These are phyloP conservation scores for Maudiozyma pseudohumilis DNA, from an alignment of 805 yeast genomes.

Conservation along the genomic window DNA sequence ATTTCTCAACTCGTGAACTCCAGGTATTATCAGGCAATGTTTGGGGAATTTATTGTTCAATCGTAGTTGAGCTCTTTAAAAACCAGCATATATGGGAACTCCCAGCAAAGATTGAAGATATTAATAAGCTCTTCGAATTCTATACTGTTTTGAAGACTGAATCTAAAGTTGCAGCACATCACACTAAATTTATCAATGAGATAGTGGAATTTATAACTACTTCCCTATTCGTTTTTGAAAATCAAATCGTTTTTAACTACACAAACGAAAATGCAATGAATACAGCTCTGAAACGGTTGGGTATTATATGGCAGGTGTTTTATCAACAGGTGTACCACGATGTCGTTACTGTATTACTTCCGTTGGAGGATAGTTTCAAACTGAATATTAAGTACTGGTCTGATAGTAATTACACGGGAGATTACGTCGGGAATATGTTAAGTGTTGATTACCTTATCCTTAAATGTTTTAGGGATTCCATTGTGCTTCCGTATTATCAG, in stretches of 20 bases:
- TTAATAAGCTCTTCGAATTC: slow-evolving; percentile 20
- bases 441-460: slow-evolving; percentile 35
- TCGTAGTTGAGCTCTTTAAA: slow-evolving; percentile 22
- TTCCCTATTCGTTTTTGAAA: slow-evolving; percentile 32
- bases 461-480: slow-evolving; percentile 41
- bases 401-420: slow-evolving; percentile 11
- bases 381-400: slow-evolving; percentile 24
- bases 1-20: slow-evolving; percentile 22
- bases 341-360: slow-evolving; percentile 51
- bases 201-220: slow-evolving; percentile 26
- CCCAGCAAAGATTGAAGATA: slow-evolving; percentile 25
- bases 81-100: slow-evolving; percentile 25
- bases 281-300: slow-evolving; percentile 29
- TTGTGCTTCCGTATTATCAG: slow-evolving; percentile 45
- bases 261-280: slow-evolving; percentile 28
- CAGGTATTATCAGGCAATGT: slow-evolving; percentile 23
- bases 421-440: slow-evolving; percentile 6
- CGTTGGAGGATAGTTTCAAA: slow-evolving; percentile 33
- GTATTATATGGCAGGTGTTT: slow-evolving; percentile 48
- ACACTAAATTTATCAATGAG: slow-evolving; percentile 19
- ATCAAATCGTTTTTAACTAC: slow-evolving; percentile 29
- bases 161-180: slow-evolving; percentile 19
- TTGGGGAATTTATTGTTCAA: slow-evolving; percentile 26
- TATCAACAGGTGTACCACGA: slow-evolving; percentile 46
- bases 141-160: slow-evolving; percentile 22